phyloP scores from a whole-genome alignment of 306 rosid genomes.

The Phaseolus lunatus region DNA sequence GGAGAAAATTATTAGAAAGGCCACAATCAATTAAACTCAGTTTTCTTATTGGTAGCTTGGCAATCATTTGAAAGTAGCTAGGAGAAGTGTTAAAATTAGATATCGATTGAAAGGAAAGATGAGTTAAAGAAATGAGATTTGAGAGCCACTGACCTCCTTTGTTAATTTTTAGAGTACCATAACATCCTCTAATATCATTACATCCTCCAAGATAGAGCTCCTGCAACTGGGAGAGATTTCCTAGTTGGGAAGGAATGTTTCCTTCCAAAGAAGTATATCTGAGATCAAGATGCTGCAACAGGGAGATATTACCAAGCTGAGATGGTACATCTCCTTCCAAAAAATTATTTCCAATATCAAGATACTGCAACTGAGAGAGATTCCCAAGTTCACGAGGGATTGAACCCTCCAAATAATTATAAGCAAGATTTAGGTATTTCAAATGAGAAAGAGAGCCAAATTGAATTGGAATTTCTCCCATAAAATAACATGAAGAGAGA shows the following conservation, averaged over 20 bases:
- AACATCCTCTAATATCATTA: accelerated
- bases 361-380: background rate
- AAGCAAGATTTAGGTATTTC: conserved; percentile 27
- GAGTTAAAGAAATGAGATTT: conserved; percentile 44
- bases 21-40: background rate
- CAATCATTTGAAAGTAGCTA: background rate
- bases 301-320: background rate
- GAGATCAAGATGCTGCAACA: background rate
- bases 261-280: conserved; percentile 23
- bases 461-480: background rate
- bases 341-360: background rate
- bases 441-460: background rate
- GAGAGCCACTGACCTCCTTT: conserved; percentile 37
- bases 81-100: conserved; percentile 16
- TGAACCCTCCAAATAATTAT: too few species aligned
- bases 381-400: conserved; percentile 24
- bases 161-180: background rate
- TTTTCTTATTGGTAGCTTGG: conserved; percentile 31
- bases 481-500: too few species aligned
- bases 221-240: background rate
- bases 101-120: conserved; percentile 8
- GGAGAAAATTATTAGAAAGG: conserved; percentile 25
- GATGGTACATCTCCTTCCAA: background rate
- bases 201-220: background rate
- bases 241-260: conserved; percentile 28